Evolutionary conservation across 805 yeast species (phyloP).

Genomic region (Wickerhamiella sergipiensis): DNA sequence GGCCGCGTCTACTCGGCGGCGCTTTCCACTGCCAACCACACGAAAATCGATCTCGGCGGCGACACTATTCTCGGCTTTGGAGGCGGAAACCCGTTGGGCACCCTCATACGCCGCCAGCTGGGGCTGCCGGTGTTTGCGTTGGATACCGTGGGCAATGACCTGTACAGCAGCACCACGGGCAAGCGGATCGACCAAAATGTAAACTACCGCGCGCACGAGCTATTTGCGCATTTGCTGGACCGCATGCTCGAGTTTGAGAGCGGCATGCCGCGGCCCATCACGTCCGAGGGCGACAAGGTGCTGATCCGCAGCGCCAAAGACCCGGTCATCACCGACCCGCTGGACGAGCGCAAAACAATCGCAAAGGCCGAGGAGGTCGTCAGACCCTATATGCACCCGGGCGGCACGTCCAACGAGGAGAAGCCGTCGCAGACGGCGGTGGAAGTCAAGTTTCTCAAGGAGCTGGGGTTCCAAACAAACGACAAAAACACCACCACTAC

Average conservation of each 20-base stretch:
- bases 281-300: conserved; percentile 26
- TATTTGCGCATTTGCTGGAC: conserved; percentile 26
- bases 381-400: conserved; percentile 19
- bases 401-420: neutral
- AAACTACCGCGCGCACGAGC: conserved; percentile 23
- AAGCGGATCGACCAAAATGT: conserved; percentile 19
- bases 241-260: conserved; percentile 25
- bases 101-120: conserved; percentile 28
- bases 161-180: conserved; percentile 25
- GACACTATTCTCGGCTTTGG: conserved; percentile 29
- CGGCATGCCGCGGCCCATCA: conserved; percentile 22
- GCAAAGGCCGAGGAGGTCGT: conserved; percentile 27
- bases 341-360: conserved; percentile 24
- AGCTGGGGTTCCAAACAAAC: conserved; percentile 18
- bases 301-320: conserved; percentile 27
- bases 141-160: conserved; percentile 20
- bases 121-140: conserved; percentile 28
- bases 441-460: conserved; percentile 20
- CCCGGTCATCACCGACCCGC: conserved; percentile 23
- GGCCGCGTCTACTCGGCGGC: conserved; percentile 29
- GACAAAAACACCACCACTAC: conserved; percentile 5
- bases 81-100: conserved; percentile 29
- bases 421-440: conserved; percentile 12
- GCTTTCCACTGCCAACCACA: conserved; percentile 7
- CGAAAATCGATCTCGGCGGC: conserved; percentile 29